Base-by-base conservation (phyloP, 179 eudicot species). In the Drosera spatulata region DNA sequence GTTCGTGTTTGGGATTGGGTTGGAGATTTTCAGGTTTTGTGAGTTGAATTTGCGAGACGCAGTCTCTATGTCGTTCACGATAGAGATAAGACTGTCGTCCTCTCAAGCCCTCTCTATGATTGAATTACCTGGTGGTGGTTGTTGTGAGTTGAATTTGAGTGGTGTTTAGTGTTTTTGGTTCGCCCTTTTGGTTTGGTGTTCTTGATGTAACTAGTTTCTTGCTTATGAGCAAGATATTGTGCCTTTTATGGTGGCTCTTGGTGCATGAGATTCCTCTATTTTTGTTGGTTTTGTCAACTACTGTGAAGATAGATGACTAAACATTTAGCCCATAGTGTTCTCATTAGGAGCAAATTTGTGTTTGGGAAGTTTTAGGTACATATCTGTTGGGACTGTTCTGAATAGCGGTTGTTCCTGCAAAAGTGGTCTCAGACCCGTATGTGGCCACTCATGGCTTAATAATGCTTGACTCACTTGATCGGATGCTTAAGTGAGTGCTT, bases 1-100 rank as follows among this genome's bases (percentile, higher is more conserved):
- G 59, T 41, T 64, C 42, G 62, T 33, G 49, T 55, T 45, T 55
- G 59, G 47, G 58, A 12, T 50, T 50, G 61, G 15, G 62, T 55
- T 39, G 33, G 10, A 15, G 33, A 22, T 53, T 66, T 56, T 65
- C 57, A 57, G 55, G 66, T 42, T 7, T 58, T 46, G 46, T 38
- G 63, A 59, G 62, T 39, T 69, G 70, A 65, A 10, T 56, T 14
- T 50, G 53, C 13, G 2, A 10, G 53, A 45, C 2, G 10, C 33
- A 22, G 33, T 45, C 10, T 45, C 49, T 45, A 6, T 45, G 8
- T 45, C 2, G 7, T 45, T 45, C 1, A 2, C 49, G 10, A 45
- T 0, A 45, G 7, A 45, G 49, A 10, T 45, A 45, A 45, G 49
- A 6, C 10, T 45, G 49, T 6, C 49, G 8, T 6, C 8, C 49